phyloP scores from a whole-genome alignment of 768 basidiomycete genomes.

The Postia placenta region DNA sequence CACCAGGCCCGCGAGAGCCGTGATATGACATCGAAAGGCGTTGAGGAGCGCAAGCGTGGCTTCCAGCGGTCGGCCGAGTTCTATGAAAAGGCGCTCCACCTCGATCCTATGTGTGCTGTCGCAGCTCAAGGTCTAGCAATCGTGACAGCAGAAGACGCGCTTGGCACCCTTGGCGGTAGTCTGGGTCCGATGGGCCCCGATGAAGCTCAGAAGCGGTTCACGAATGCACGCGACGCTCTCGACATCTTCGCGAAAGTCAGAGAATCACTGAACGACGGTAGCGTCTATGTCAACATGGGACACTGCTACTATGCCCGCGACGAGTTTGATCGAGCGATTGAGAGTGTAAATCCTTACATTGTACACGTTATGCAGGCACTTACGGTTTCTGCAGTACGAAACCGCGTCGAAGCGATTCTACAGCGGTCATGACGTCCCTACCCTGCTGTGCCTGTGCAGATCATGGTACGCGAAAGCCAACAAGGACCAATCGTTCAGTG shows the following conservation, averaged over 20 bases:
- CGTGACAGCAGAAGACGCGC: conserved; percentile 84
- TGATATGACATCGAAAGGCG: conserved; percentile 47
- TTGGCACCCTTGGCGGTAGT: conserved; percentile 60
- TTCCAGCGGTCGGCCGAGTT: conserved; percentile 86
- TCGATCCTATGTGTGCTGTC: conserved; percentile 83
- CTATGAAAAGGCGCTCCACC: conserved; percentile 82
- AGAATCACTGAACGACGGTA: conserved; percentile 76
- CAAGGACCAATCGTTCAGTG: conserved; percentile 76
- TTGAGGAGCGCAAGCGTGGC: conserved; percentile 68
- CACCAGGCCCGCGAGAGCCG: conserved; percentile 80
- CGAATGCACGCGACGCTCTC: conserved; percentile 82
- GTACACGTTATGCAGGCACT: not conserved
- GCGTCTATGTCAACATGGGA: conserved; percentile 93
- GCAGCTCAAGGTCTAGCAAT: conserved; percentile 97
- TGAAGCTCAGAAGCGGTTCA: conserved; percentile 57
- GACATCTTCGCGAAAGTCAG: conserved; percentile 87
- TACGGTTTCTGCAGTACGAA: conserved; percentile 60
- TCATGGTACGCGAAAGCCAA: conserved; percentile 94
- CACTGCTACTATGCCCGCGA: conserved; percentile 92
- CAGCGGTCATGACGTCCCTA: conserved; percentile 63
- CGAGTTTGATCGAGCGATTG: conserved; percentile 93
- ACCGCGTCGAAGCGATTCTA: conserved; percentile 82
- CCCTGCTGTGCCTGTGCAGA: conserved; percentile 80
- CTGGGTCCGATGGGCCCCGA: conserved; percentile 39
- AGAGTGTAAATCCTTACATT: conserved; percentile 57